Percentiles rank a stretch among this genome's conserved stretches.
phyloP scores from a whole-genome alignment of 352 stramenopile genomes.

The Aphanomyces cochlioides region DNA sequence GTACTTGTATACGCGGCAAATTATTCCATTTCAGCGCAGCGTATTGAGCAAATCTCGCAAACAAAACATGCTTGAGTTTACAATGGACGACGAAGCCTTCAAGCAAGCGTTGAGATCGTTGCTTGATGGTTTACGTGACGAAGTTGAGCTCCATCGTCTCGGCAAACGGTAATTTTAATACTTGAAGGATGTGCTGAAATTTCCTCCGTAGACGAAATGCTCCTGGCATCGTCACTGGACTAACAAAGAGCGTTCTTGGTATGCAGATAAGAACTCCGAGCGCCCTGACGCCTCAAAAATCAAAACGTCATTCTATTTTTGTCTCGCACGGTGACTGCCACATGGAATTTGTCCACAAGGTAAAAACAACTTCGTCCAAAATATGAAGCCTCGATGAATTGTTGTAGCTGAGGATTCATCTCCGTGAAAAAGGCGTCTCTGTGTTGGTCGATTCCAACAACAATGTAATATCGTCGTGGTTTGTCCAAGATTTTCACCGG shows the following conservation, averaged over 20 bases:
- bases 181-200: too few relatives aligned
- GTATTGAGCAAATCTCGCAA: conserved; percentile 62
- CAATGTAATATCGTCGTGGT: conserved; percentile 14
- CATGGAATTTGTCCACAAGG: conserved; percentile 42
- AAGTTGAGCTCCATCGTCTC: conserved; percentile 64
- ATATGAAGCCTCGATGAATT: too few relatives aligned
- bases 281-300: conserved; percentile 33
- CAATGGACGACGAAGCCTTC: conserved; percentile 47
- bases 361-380: not conserved
- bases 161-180: conserved; percentile 29
- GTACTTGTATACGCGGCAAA: conserved; percentile 81
- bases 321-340: conserved; percentile 70
- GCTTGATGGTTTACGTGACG: conserved; percentile 67
- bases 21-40: conserved; percentile 70
- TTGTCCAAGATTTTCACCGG: not conserved
- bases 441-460: conserved; percentile 21
- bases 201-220: conserved; percentile 8
- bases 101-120: conserved; percentile 54
- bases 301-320: conserved; percentile 54
- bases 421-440: not conserved
- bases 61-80: conserved; percentile 51
- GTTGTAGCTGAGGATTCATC: not conserved
- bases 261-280: conserved; percentile 27
- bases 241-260: not conserved
- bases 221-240: conserved; percentile 20